phyloP scores from a whole-genome alignment of 2,329 filamentous ascomycete genomes.

The Parasarocladium wereldwijsianum region DNA sequence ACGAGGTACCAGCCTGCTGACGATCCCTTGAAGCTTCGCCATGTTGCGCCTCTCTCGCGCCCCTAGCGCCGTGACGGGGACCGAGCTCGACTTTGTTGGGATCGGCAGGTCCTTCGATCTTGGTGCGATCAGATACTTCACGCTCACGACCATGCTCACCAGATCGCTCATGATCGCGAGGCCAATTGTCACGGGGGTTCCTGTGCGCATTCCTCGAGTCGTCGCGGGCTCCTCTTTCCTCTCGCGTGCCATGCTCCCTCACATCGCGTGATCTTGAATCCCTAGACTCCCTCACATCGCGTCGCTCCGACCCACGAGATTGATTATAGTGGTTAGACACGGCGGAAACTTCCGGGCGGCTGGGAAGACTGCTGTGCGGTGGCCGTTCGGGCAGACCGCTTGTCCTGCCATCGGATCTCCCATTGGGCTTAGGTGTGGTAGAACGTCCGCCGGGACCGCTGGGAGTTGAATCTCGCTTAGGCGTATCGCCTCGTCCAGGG shows the following conservation, averaged over 20 bases:
- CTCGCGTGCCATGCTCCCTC: constrained; percentile 15
- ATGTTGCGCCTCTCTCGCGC: too few relatives aligned
- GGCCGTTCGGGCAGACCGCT: constrained; percentile 22
- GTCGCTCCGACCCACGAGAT: constrained; percentile 22
- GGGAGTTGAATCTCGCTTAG: constrained; percentile 15
- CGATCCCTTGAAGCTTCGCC: too few relatives aligned
- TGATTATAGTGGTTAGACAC: too few relatives aligned
- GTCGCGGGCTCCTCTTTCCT: constrained; percentile 21
- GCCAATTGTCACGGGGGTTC: constrained; percentile 20
- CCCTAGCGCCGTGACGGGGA: too few relatives aligned
- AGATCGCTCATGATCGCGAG: constrained; percentile 24
- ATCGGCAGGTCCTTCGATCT: constrained; percentile 2
- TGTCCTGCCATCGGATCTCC: too few relatives aligned
- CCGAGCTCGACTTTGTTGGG: constrained; percentile 8
- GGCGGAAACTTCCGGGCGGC: too few relatives aligned
- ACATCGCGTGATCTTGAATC: neutral
- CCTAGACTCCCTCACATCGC: too few relatives aligned
- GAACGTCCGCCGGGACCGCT: too few relatives aligned
- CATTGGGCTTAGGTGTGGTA: too few relatives aligned
- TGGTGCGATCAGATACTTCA: constrained; percentile 5
- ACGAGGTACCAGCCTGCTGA: too few relatives aligned
- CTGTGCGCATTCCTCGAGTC: constrained; percentile 17
- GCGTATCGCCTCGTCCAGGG: constrained; percentile 12
- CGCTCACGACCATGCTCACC: constrained; percentile 20
- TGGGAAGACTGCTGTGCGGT: too few relatives aligned